A percentile compares a stretch with the other conserved stretches of the same genome.
These are phyloP conservation scores for Agastache rugosa DNA, from an alignment of 257 asterid genomes.

Conservation along the genomic window DNA sequence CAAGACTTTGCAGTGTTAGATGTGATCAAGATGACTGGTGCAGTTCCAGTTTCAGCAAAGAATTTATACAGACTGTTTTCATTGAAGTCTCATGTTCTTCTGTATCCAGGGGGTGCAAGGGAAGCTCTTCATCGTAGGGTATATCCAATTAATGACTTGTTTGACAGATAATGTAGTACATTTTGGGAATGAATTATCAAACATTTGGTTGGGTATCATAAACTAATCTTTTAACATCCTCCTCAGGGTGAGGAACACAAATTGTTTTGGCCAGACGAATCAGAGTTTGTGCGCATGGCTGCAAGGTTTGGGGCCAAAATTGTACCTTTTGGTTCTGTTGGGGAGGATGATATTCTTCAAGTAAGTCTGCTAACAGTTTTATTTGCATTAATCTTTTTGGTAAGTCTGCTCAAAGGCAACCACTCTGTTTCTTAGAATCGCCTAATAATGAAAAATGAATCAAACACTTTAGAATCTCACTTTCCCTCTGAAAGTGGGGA, in stretches of 20 bases:
- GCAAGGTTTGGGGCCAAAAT: constrained; percentile 33
- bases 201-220: not conserved
- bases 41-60: constrained; percentile 25
- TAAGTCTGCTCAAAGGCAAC: not conserved
- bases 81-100: constrained; percentile 28
- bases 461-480: not conserved
- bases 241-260: constrained; percentile 32
- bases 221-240: not conserved
- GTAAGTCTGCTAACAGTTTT: constrained; percentile 1
- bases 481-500: too few species aligned
- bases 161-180: not conserved
- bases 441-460: not conserved
- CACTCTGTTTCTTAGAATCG: not conserved
- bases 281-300: constrained; percentile 38
- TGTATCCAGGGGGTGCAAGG: constrained; percentile 33
- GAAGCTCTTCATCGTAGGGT: constrained; percentile 34
- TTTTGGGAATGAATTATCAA: not conserved
- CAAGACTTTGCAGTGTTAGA: not conserved
- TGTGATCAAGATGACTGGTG: constrained; percentile 16
- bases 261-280: constrained; percentile 27
- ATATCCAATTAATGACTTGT: not conserved
- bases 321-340: constrained; percentile 34
- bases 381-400: not conserved
- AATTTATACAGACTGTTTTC: constrained; percentile 26
- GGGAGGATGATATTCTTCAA: constrained; percentile 36